These are phyloP conservation scores for Typha latifolia DNA, from an alignment of 176 grass and related monocot species.

Conservation along the genomic window DNA sequence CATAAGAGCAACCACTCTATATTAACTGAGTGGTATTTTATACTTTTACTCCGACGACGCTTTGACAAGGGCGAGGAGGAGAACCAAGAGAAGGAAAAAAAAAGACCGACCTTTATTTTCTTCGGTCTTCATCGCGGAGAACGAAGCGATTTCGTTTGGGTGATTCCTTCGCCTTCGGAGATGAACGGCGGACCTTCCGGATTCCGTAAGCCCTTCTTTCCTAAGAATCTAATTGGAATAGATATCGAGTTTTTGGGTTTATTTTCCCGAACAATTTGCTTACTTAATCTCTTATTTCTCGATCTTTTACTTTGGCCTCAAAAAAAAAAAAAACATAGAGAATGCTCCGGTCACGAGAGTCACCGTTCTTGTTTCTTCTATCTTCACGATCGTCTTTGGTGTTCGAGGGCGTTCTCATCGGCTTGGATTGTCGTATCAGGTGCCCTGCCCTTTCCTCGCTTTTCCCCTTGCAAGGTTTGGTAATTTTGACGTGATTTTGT, in stretches of 20 bases:
- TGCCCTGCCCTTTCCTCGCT: no score
- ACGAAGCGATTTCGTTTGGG: background rate
- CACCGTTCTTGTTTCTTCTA: slow-evolving; percentile 35
- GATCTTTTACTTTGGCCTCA: background rate
- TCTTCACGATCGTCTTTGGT: slow-evolving; percentile 50
- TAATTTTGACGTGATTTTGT: background rate
- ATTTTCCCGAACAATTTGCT: background rate
- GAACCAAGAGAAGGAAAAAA: no score
- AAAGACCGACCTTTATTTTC: no score
- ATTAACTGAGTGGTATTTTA: no score
- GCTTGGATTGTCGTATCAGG: slow-evolving; percentile 61
- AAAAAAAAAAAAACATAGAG: slow-evolving; percentile 16
- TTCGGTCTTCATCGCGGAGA: background rate
- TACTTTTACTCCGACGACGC: no score
- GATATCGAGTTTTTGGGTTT: slow-evolving; percentile 4
- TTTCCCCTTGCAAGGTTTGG: background rate
- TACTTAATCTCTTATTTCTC: no score
- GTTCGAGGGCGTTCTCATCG: slow-evolving; percentile 24
- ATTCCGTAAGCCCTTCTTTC: slow-evolving; percentile 50
- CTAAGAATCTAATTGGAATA: background rate
- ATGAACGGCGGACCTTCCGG: slow-evolving; percentile 70
- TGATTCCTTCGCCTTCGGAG: slow-evolving; percentile 7
- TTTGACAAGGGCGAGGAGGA: no score
- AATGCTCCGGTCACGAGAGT: slow-evolving; percentile 67
- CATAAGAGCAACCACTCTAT: no score